Base-by-base conservation (phyloP, 2,329 filamentous ascomycete species). In the Leptodontidium sp. region DNA sequence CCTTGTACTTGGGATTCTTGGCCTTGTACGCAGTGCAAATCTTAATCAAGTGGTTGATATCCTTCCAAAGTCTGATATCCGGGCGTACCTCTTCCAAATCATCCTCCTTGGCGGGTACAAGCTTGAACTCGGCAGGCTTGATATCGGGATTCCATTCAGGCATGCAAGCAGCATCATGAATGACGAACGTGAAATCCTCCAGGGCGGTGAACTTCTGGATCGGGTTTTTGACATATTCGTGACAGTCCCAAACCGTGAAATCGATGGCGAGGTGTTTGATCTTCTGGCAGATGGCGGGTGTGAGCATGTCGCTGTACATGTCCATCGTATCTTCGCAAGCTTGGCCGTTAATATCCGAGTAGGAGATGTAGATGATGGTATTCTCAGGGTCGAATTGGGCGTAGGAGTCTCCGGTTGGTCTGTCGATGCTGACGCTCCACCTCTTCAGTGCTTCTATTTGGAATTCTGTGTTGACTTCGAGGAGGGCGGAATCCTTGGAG, bases 251-350 rank as follows among this genome's bases (percentile, higher is more conserved):
- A 17, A 59, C 24, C 4, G 17, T 21, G 38, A 45, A 59, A 24
- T 59, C 57, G 38, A 59, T 14, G 6, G 57, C 57, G 21, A 59
- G 38, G 15, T 59, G 57, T 38, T 59, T 59, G 57, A 45, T 59
- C 38, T 59, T 59, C 35, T 21, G 14, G 57, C 57, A 59, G 21
- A 59, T 43, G 11, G 43, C 57, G 35, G 11, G 38, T 26, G n/a
- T 59, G 21, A 59, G 35, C 57, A 59, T 59, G 21, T 59, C 57
- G 7, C 38, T 26, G 35, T 59, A 59, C 21, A 29, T 29, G 4
- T 59, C 57, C 38, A 55, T 6, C 2, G 29, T 26, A 9, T 55
- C 26, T 17, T 4, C n/a, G 52, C 47, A 50, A 2, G 47, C n/a
- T 12, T 45, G n/a, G 2, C 29, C n/a, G 15, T 26, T n/a, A 11